Percentiles rank a stretch among this genome's conserved stretches.
These are phyloP conservation scores for Prunus mongolica DNA, from an alignment of 306 rosid genomes.

Conservation along the genomic window DNA sequence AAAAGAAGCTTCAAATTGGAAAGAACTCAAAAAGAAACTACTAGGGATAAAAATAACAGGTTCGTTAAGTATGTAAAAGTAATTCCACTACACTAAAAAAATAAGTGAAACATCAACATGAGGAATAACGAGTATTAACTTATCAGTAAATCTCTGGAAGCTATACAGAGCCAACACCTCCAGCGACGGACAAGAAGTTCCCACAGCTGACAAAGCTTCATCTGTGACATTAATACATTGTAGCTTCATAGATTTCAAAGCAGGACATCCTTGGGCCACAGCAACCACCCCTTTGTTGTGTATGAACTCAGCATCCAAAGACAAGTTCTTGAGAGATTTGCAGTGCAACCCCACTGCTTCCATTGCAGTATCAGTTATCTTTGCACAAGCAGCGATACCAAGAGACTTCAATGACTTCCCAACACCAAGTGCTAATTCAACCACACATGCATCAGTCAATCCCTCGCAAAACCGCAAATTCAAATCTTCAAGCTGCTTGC, in stretches of 20 bases:
- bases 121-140: conserved; percentile 38
- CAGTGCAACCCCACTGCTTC: conserved; percentile 79
- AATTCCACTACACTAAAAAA: background rate
- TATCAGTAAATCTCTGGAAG: conserved; percentile 82
- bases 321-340: conserved; percentile 57
- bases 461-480: conserved; percentile 94
- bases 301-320: conserved; percentile 82
- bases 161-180: conserved; percentile 77
- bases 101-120: background rate
- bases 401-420: conserved; percentile 74
- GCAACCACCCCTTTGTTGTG: conserved; percentile 76
- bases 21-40: background rate
- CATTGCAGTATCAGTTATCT: conserved; percentile 73
- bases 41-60: background rate
- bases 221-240: conserved; percentile 84
- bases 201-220: conserved; percentile 83
- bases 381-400: conserved; percentile 89
- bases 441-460: conserved; percentile 68
- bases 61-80: background rate
- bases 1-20: background rate
- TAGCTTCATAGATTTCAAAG: conserved; percentile 75
- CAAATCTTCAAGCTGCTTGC: conserved; percentile 81
- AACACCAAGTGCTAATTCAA: conserved; percentile 62
- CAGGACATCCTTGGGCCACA: conserved; percentile 72
- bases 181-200: conserved; percentile 53